A percentile compares a stretch with the other conserved stretches of the same genome.
Conservation (phyloP, 306 rosid species). For the Castanea sativa region DNA sequence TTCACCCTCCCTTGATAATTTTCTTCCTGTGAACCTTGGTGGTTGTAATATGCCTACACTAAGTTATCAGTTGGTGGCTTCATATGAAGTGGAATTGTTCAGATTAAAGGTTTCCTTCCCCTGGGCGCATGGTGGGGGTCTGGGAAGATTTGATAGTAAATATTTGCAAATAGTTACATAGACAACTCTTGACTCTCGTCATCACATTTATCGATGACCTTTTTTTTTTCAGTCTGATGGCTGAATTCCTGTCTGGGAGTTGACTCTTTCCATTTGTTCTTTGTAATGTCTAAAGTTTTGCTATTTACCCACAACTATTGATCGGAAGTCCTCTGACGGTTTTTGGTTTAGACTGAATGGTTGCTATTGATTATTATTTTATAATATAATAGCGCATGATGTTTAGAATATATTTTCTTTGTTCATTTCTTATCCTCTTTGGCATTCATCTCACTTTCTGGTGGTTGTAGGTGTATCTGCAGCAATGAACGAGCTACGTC, state of each 20-base stretch:
- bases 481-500: constrained; percentile 94
- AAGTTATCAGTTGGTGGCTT: constrained; percentile 1
- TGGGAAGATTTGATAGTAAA: no score
- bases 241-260: not conserved
- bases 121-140: not conserved
- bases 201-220: not conserved
- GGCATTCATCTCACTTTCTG: constrained; percentile 7
- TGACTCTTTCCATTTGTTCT: not conserved
- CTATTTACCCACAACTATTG: not conserved
- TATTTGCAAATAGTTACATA: not conserved
- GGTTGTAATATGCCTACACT: not conserved
- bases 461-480: constrained; percentile 88
- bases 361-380: constrained; percentile 3
- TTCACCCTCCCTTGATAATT: not conserved
- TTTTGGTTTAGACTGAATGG: not conserved
- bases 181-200: not conserved
- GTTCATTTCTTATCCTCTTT: constrained; percentile 9
- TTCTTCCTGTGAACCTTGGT: not conserved
- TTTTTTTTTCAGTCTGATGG: not conserved
- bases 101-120: not conserved
- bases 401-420: not conserved
- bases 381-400: not conserved
- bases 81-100: not conserved
- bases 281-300: not conserved
- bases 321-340: not conserved